Evolutionary conservation across 768 basidiomycete species (phyloP).

Genomic region (Pleurotus giganteus): DNA sequence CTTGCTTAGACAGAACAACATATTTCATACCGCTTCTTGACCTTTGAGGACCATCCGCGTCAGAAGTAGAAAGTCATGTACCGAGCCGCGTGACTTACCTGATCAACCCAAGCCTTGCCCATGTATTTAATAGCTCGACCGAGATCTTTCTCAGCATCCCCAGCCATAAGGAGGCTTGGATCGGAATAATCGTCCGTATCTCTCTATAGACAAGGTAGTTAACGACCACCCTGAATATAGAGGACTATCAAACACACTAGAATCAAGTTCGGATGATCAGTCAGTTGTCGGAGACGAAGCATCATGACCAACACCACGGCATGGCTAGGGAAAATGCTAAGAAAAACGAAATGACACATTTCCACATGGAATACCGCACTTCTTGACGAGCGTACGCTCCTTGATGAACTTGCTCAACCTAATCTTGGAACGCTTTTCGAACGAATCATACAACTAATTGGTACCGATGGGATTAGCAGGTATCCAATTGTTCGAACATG

Average conservation of each 20-base stretch:
- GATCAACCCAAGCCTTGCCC: constrained; percentile 38
- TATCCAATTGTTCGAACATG: not conserved
- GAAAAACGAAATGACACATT: constrained; percentile 36
- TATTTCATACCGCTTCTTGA: constrained; percentile 32
- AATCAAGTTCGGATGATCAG: constrained; percentile 71
- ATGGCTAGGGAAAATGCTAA: not conserved
- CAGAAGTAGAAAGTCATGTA: not conserved
- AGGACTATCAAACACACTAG: constrained; percentile 38
- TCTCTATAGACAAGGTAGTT: constrained; percentile 22
- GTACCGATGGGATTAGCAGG: not conserved
- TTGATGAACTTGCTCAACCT: constrained; percentile 59
- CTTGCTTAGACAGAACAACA: not conserved
- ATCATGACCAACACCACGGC: constrained; percentile 55
- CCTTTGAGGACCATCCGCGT: constrained; percentile 14
- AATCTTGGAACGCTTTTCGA: constrained; percentile 54
- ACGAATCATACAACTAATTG: constrained; percentile 59
- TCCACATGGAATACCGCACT: constrained; percentile 38
- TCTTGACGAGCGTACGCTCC: constrained; percentile 66
- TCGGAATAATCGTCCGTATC: constrained; percentile 47
- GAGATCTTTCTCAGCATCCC: constrained; percentile 53
- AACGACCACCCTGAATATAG: not conserved
- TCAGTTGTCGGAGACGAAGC: constrained; percentile 71
- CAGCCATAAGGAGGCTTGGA: constrained; percentile 45
- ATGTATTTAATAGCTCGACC: constrained; percentile 53
- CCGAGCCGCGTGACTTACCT: constrained; percentile 22